phyloP scores from a whole-genome alignment of 2,329 filamentous ascomycete species.

The Parastagonospora nodorum region DNA sequence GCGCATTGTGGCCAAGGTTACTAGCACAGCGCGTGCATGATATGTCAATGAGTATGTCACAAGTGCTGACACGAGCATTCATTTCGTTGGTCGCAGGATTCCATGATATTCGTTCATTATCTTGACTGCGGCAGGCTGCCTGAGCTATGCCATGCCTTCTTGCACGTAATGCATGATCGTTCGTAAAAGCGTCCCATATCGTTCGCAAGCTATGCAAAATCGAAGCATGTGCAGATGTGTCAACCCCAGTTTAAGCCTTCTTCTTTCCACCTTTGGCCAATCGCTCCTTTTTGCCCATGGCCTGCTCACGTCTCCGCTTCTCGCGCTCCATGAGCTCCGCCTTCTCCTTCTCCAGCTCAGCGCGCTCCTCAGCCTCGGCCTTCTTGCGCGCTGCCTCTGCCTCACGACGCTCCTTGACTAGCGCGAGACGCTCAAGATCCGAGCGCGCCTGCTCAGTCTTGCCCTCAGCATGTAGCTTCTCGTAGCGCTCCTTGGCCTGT shows the following conservation, averaged over 20 bases:
- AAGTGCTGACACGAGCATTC: neutral
- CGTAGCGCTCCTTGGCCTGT: constrained; percentile 86
- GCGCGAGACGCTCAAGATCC: constrained; percentile 79
- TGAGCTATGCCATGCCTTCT: neutral
- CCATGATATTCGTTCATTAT: neutral
- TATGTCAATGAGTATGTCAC: neutral
- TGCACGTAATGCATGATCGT: neutral
- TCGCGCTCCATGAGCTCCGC: constrained; percentile 55
- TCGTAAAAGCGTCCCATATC: neutral
- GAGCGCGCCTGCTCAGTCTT: constrained; percentile 96
- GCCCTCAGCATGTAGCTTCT: constrained; percentile 89
- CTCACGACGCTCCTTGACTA: constrained; percentile 85
- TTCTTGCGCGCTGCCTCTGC: constrained; percentile 82
- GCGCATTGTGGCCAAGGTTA: neutral
- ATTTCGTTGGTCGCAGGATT: neutral
- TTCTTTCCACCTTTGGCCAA: constrained; percentile 48
- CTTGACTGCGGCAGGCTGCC: neutral
- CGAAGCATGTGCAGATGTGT: neutral
- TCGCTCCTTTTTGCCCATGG: constrained; percentile 52
- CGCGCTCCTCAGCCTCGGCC: constrained; percentile 62
- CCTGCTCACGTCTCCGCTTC: constrained; percentile 55
- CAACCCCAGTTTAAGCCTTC: constrained; percentile 33
- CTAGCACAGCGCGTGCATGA: constrained; percentile 1
- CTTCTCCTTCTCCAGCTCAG: constrained; percentile 62
- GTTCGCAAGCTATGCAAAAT: constrained; percentile 6